Conservation (phyloP, 495 filamentous ascomycete species). For the Poronia punctata region DNA sequence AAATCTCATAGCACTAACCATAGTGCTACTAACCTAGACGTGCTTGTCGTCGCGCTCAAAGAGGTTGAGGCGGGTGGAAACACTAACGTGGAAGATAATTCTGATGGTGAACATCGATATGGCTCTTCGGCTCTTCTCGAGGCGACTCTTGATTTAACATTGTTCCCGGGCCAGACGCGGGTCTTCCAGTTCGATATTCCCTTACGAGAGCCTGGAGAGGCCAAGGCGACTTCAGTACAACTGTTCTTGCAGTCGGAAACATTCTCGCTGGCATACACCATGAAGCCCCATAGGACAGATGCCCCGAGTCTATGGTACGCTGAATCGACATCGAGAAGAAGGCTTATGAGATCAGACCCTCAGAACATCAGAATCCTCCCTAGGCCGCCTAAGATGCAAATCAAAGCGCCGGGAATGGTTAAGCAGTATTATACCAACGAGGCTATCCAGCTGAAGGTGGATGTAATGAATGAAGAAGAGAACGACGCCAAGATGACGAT, state of each 20-base stretch:
- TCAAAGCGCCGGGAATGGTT: slow-evolving; percentile 52
- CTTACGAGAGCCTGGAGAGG: slow-evolving; percentile 74
- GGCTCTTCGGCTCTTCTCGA: slow-evolving; percentile 8
- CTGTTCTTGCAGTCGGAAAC: slow-evolving; percentile 54
- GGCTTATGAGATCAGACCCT: slow-evolving; percentile 41
- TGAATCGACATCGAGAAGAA: slow-evolving; percentile 37
- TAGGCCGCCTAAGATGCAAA: slow-evolving; percentile 84
- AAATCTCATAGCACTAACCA: slow-evolving; percentile 2
- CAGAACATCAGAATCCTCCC: slow-evolving; percentile 64
- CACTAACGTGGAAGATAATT: slow-evolving; percentile 12
- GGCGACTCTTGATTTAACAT: slow-evolving; percentile 51
- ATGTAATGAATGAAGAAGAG: slow-evolving; percentile 77
- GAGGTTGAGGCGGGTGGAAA: slow-evolving; percentile 14
- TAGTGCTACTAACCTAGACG: slow-evolving; percentile 9
- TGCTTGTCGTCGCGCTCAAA: slow-evolving; percentile 20
- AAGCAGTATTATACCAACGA: slow-evolving; percentile 82
- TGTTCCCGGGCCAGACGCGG: slow-evolving; percentile 61
- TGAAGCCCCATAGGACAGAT: slow-evolving; percentile 44
- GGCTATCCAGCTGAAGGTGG: slow-evolving; percentile 55
- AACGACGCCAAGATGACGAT: slow-evolving; percentile 64
- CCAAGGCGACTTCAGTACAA: slow-evolving; percentile 56
- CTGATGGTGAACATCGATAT: slow-evolving; percentile 9
- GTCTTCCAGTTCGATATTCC: slow-evolving; percentile 65
- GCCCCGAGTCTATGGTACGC: slow-evolving; percentile 50
- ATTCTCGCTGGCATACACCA: slow-evolving; percentile 62